These are phyloP conservation scores for Saccharomycopsis fermentans DNA, from an alignment of 805 yeast genomes.

Conservation along the genomic window DNA sequence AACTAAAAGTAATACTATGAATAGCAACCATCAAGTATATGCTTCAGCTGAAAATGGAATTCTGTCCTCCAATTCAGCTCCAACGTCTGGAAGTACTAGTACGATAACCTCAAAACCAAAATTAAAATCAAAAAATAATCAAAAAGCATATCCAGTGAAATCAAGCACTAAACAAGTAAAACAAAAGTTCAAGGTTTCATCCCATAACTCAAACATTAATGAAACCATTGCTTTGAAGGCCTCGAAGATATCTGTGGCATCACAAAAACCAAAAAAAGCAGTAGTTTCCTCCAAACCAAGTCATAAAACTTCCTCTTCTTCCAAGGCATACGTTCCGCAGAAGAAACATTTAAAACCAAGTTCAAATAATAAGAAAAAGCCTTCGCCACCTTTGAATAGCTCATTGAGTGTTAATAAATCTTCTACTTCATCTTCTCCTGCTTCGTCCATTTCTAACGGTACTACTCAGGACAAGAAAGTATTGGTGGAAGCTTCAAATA, in stretches of 20 bases:
- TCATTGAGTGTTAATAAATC: not conserved
- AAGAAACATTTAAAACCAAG: not conserved
- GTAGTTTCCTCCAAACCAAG: not conserved
- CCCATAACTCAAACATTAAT: not conserved
- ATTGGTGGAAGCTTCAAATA: slow-evolving; percentile 19
- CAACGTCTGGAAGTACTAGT: not conserved
- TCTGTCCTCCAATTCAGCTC: not conserved
- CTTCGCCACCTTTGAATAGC: not conserved
- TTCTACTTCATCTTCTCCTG: not conserved
- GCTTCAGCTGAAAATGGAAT: not conserved
- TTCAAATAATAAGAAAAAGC: not conserved
- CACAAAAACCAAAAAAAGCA: not conserved
- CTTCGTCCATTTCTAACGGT: not conserved
- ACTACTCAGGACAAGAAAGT: slow-evolving; percentile 2
- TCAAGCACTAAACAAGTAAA: not conserved
- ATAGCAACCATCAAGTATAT: not conserved
- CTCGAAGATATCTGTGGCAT: slow-evolving; percentile 6
- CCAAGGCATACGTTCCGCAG: not conserved
- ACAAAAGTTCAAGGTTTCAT: not conserved
- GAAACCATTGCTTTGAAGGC: slow-evolving; percentile 10
- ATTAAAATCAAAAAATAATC: not conserved
- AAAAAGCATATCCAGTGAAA: not conserved
- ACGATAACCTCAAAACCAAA: not conserved
- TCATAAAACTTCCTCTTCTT: not conserved
- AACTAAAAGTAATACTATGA: not conserved